phyloP scores from a whole-genome alignment of 768 basidiomycete genomes.

The Lactifluus volemus region DNA sequence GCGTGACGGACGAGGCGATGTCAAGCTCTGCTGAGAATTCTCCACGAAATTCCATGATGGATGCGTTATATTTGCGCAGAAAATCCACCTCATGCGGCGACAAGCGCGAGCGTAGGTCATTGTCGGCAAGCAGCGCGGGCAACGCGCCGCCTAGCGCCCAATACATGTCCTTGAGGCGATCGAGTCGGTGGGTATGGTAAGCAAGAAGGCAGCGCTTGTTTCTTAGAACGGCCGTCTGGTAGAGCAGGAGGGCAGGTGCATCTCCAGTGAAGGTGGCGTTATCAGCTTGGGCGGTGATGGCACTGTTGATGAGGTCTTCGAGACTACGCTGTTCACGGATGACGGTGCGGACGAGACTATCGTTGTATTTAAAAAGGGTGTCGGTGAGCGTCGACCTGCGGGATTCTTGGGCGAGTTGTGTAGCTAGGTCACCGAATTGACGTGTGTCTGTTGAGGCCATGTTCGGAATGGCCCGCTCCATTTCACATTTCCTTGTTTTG shows the following conservation, averaged over 20 bases:
- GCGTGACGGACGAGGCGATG: constrained; percentile 71
- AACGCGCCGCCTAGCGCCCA: constrained; percentile 86
- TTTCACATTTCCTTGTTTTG: too few species aligned
- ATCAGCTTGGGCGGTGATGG: constrained; percentile 27
- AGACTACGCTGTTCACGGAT: constrained; percentile 89
- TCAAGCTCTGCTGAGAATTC: constrained; percentile 85
- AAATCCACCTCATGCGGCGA: constrained; percentile 82
- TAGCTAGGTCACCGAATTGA: constrained; percentile 79
- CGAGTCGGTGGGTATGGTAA: constrained; percentile 82
- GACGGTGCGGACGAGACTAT: constrained; percentile 74
- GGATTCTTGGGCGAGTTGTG: constrained; percentile 80
- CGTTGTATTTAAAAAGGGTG: constrained; percentile 86
- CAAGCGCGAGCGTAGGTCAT: constrained; percentile 62
- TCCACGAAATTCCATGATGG: constrained; percentile 75
- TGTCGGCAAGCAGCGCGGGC: constrained; percentile 65
- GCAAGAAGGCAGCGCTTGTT: constrained; percentile 96
- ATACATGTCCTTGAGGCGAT: constrained; percentile 78
- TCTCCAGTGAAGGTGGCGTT: constrained; percentile 37
- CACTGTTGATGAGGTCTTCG: constrained; percentile 41
- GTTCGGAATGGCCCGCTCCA: neutral
- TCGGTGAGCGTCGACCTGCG: constrained; percentile 78
- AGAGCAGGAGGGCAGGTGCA: constrained; percentile 60
- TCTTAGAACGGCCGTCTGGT: constrained; percentile 81
- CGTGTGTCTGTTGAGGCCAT: constrained; percentile 39
- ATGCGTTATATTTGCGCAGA: constrained; percentile 68